Percentiles rank a stretch among this genome's conserved stretches.
These are phyloP conservation scores for Corylus avellana DNA, from an alignment of 306 rosid species.

Conservation along the genomic window DNA sequence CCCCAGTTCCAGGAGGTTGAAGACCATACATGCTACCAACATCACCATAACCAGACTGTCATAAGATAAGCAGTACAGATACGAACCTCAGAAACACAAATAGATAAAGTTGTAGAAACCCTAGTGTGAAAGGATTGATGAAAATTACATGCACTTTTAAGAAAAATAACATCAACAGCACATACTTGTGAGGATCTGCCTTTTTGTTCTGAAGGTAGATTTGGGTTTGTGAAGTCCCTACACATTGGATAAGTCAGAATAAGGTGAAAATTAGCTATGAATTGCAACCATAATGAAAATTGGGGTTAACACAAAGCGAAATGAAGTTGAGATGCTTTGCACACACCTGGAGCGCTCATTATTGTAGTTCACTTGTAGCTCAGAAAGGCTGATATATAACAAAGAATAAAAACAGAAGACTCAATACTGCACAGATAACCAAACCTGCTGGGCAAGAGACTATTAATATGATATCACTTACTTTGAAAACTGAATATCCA, in stretches of 20 bases:
- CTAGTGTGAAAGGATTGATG: neutral
- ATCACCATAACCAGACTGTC: slow-evolving; percentile 89
- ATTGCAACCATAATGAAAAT: neutral
- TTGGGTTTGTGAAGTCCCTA: slow-evolving; percentile 95
- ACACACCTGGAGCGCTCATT: slow-evolving; percentile 97
- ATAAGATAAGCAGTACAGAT: slow-evolving; percentile 5
- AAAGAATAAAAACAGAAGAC: slow-evolving; percentile 18
- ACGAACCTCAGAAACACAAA: neutral
- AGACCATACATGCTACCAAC: slow-evolving; percentile 69
- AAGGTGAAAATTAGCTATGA: slow-evolving; percentile 7
- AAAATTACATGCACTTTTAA: neutral
- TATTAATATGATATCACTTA: slow-evolving; percentile 43
- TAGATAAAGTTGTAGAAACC: neutral
- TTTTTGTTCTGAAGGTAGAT: slow-evolving; percentile 91
- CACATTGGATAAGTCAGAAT: slow-evolving; percentile 20
- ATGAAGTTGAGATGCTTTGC: slow-evolving; percentile 19
- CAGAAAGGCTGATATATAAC: slow-evolving; percentile 78
- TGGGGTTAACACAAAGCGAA: slow-evolving; percentile 13
- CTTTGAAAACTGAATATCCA: slow-evolving; percentile 98
- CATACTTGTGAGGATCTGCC: slow-evolving; percentile 87
- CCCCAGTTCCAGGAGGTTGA: slow-evolving; percentile 68
- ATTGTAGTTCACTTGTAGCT: slow-evolving; percentile 94
- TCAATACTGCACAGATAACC: neutral
- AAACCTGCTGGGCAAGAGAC: neutral
- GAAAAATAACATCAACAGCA: slow-evolving; percentile 6